Conservation (phyloP, 2,329 filamentous ascomycete genomes). For the Arthrobotrys megalospora region DNA sequence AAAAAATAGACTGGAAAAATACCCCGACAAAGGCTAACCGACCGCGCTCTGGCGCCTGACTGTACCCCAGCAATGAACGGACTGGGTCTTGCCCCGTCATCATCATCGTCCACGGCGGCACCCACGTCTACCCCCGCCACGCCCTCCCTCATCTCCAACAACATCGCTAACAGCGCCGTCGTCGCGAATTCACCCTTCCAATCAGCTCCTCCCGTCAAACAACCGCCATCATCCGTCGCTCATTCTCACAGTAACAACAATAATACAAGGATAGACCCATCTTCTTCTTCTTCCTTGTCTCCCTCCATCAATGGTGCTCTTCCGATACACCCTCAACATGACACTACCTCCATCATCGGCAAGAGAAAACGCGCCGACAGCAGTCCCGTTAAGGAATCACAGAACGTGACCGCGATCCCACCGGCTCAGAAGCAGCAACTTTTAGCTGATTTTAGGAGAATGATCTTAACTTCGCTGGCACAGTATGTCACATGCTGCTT, state of each 20-base stretch:
- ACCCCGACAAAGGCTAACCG: constrained; percentile 10
- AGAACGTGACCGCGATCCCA: constrained; percentile 26
- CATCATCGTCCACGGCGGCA: constrained; percentile 23
- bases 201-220: constrained; percentile 28
- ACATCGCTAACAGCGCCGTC: constrained; percentile 8
- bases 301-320: constrained; percentile 34
- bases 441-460: constrained; percentile 35
- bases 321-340: constrained; percentile 34
- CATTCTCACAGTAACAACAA: constrained; percentile 1
- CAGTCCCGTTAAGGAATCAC: constrained; percentile 51
- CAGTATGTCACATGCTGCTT: constrained; percentile 26
- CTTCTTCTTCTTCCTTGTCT: not conserved
- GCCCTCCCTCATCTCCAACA: constrained; percentile 19
- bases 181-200: constrained; percentile 20
- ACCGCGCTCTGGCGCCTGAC: constrained; percentile 35
- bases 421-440: constrained; percentile 46
- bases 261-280: constrained; percentile 12
- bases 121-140: constrained; percentile 29
- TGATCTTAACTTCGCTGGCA: constrained; percentile 22
- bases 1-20: not conserved
- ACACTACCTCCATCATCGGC: constrained; percentile 55
- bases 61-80: constrained; percentile 52
- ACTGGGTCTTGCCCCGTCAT: constrained; percentile 34
- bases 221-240: constrained; percentile 23
- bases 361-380: constrained; percentile 59